Percentiles rank a stretch among this genome's conserved stretches.
Evolutionary conservation across 495 filamentous ascomycete genomes (phyloP).

Genomic region (Aspergillus steynii): DNA sequence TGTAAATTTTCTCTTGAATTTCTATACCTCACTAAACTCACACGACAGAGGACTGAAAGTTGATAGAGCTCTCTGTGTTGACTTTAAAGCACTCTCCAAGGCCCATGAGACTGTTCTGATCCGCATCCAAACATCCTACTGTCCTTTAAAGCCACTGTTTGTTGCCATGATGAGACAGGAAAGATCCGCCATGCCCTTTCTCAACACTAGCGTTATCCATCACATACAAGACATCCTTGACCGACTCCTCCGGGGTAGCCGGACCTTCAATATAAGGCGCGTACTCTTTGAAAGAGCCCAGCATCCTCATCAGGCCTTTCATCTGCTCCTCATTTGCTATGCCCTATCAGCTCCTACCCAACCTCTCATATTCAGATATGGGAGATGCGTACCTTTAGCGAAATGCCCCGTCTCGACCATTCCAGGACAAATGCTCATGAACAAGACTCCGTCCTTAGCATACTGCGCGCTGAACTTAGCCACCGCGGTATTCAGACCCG

Average conservation of each 20-base stretch:
- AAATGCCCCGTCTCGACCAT: slow-evolving; percentile 40
- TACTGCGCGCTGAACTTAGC: slow-evolving; percentile 54
- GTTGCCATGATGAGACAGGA: slow-evolving; percentile 56
- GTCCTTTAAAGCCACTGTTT: slow-evolving; percentile 49
- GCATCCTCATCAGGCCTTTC: slow-evolving; percentile 23
- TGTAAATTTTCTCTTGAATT: no score
- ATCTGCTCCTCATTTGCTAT: slow-evolving; percentile 42
- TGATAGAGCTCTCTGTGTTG: no score
- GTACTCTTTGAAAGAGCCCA: slow-evolving; percentile 40
- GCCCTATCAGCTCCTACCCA: not conserved
- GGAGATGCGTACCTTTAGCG: slow-evolving; percentile 11
- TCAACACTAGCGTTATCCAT: slow-evolving; percentile 48
- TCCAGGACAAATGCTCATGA: slow-evolving; percentile 51
- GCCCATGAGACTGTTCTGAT: no score
- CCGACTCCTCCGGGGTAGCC: slow-evolving; percentile 40
- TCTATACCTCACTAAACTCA: no score
- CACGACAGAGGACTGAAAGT: no score
- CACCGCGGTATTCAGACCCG: slow-evolving; percentile 43
- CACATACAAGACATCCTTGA: slow-evolving; percentile 36
- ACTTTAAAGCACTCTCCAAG: no score
- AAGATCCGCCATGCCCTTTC: slow-evolving; percentile 49
- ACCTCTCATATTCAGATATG: slow-evolving; percentile 1
- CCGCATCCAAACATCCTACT: no score
- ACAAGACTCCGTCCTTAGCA: slow-evolving; percentile 51
- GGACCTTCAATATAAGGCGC: slow-evolving; percentile 53